Percentiles rank a stretch among this genome's conserved stretches.
Conservation (phyloP, 176 grass and related monocot genomes). For the Canna indica region DNA sequence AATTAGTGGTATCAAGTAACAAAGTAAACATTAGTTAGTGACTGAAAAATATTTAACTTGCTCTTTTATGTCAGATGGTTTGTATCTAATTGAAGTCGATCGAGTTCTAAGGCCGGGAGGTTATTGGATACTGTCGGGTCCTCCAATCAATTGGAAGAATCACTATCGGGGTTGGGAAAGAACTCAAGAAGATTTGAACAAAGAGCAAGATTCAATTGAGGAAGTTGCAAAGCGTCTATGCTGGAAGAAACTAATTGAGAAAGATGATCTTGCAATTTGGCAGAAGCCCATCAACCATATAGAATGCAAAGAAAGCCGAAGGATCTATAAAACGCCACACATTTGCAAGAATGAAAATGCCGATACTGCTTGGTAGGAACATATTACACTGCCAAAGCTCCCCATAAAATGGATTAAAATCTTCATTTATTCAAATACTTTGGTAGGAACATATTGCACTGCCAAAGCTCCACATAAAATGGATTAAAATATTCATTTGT, state of each 20-base stretch:
- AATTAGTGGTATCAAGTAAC: too few species aligned
- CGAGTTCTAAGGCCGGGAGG: constrained; percentile 11
- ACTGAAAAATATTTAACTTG: too few species aligned
- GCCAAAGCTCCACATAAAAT: too few species aligned
- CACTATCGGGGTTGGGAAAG: constrained; percentile 3
- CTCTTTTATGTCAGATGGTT: background rate
- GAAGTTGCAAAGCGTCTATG: constrained; percentile 13
- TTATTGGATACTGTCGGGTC: constrained; percentile 12
- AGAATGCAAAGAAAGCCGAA: constrained; percentile 16
- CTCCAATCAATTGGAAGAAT: constrained; percentile 10
- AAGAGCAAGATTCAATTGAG: constrained; percentile 16
- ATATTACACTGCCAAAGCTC: background rate
- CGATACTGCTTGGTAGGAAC: constrained; percentile 16
- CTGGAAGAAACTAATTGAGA: constrained; percentile 8
- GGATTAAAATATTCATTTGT: background rate
- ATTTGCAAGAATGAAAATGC: constrained; percentile 18
- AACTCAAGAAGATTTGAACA: constrained; percentile 10
- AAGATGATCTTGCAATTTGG: constrained; percentile 14
- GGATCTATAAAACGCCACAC: constrained; percentile 10
- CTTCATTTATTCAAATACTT: too few species aligned
- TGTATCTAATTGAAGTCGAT: constrained; percentile 10
- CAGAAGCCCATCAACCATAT: constrained; percentile 21
- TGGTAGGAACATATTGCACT: background rate
- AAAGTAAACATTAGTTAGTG: too few species aligned
- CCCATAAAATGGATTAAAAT: too few species aligned